Evolutionary conservation across 805 yeast species (phyloP).

Genomic region (Yamadazyma nakazawae): DNA sequence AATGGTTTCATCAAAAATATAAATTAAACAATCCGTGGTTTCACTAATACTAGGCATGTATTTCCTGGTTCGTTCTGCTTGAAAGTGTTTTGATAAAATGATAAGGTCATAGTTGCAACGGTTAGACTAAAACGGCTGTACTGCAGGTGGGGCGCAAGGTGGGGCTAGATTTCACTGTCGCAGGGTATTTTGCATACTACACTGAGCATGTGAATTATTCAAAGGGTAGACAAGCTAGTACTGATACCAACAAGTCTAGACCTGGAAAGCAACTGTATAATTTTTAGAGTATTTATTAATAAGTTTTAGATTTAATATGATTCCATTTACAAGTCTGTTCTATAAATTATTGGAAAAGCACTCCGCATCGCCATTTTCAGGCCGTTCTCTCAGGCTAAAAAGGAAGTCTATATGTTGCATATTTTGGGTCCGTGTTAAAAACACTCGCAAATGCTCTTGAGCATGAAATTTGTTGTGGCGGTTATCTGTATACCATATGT

Average conservation of each 20-base stretch:
- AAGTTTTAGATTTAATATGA: not conserved
- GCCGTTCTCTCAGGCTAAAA: no score
- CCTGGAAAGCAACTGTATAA: not conserved
- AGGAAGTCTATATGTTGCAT: no score
- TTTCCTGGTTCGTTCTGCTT: not conserved
- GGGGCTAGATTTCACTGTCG: not conserved
- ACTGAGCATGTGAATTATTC: conserved; percentile 3
- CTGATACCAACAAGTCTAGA: conserved; percentile 4
- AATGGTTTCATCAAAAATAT: conserved; percentile 14
- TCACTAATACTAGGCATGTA: not conserved
- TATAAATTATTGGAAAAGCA: no score
- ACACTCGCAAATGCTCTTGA: no score
- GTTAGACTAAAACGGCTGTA: not conserved
- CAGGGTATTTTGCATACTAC: not conserved
- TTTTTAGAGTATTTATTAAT: not conserved
- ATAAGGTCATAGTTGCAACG: no score
- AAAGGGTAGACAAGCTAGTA: not conserved
- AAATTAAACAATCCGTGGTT: conserved; percentile 5
- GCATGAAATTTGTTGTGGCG: no score
- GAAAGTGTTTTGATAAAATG: no score
- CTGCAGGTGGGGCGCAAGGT: conserved; percentile 1
- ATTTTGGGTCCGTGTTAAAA: no score
- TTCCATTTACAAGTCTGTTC: no score
- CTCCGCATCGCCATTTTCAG: no score
- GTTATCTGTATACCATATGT: no score